A percentile compares a stretch with the other conserved stretches of the same genome.
phyloP scores from a whole-genome alignment of 768 basidiomycete species.

The Astraeus odoratus region DNA sequence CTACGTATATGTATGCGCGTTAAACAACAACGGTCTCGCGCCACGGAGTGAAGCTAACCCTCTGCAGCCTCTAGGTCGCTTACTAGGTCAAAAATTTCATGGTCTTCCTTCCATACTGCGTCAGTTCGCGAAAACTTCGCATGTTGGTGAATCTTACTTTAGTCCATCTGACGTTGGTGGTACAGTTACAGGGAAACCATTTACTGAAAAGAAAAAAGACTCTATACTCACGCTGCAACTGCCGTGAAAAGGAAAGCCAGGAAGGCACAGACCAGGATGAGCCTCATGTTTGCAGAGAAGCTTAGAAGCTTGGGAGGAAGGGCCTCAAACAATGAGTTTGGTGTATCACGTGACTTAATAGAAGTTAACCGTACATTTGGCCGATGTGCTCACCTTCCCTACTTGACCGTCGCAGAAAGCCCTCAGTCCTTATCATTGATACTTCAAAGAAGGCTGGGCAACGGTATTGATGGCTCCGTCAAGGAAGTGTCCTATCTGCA shows the following conservation, averaged over 20 bases:
- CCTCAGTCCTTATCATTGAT: too few relatives aligned
- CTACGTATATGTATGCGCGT: slow-evolving; percentile 31
- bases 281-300: slow-evolving; percentile 37
- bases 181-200: slow-evolving; percentile 1
- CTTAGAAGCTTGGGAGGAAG: background rate
- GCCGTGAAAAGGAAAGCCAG: slow-evolving; percentile 47
- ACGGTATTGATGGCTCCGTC: slow-evolving; percentile 53
- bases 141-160: slow-evolving; percentile 37
- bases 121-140: background rate
- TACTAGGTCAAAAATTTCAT: slow-evolving; percentile 95
- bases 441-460: too few relatives aligned
- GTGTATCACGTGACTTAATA: slow-evolving; percentile 1
- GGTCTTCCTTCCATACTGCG: slow-evolving; percentile 59
- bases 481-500: slow-evolving; percentile 68
- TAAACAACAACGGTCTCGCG: background rate
- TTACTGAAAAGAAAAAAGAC: background rate
- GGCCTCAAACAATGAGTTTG: too few relatives aligned
- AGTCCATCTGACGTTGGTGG: slow-evolving; percentile 48
- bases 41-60: slow-evolving; percentile 36
- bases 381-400: too few relatives aligned
- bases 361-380: background rate
- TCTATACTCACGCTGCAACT: slow-evolving; percentile 52
- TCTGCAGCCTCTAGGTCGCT: slow-evolving; percentile 72
- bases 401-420: too few relatives aligned
- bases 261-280: slow-evolving; percentile 37